Base-by-base conservation (phyloP, 495 filamentous ascomycete genomes). In the Penicillium coprophilum region DNA sequence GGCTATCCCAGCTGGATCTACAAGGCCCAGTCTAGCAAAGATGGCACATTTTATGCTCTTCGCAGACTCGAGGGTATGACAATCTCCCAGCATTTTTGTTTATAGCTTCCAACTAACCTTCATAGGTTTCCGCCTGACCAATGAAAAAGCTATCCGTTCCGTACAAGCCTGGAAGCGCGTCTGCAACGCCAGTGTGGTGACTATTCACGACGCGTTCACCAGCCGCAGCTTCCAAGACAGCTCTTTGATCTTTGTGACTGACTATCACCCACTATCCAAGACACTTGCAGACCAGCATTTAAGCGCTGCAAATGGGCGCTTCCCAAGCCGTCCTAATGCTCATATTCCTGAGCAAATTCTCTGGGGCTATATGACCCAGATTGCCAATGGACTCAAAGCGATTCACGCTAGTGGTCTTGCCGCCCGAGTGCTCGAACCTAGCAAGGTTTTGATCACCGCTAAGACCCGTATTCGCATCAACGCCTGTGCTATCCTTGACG, bases 91-190 rank as follows among this genome's bases (percentile, higher is more conserved):
- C 27, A 21, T 13, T 40, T 44, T 20, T 21, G 11, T 44, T 44
- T 15, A 55, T 30, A 53, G n/a, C 24, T 36, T 2, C 17, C n/a
- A 11, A 45, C 36, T 58, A 39, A 57, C 13, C 64, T 11, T 6
- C 30, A 7, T 54, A 87, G 87, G 84, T 13, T 91, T 84, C 60
- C 88, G 90, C 30, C 75, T 96, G 60, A 95, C 88, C 9, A 96
- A 92, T 64, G 91, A 94, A 62, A 86, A 89, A 63, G 88, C 92
- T 19, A 94, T 97, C 27, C 82, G 86, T 27, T 84, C 87, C 9
- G 86, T 96, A 40, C 89, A 91, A 57, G 85, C 86, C n/a, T 98
- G 95, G 95, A 94, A 91, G 62, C 86, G 89, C 46, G 82, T 98
- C 17, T 82, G 80, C 63, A 92, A 86, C 65, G 87, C 86, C 47